These are phyloP conservation scores for Suhomyces emberorum DNA, from an alignment of 805 yeast genomes.

Conservation along the genomic window DNA sequence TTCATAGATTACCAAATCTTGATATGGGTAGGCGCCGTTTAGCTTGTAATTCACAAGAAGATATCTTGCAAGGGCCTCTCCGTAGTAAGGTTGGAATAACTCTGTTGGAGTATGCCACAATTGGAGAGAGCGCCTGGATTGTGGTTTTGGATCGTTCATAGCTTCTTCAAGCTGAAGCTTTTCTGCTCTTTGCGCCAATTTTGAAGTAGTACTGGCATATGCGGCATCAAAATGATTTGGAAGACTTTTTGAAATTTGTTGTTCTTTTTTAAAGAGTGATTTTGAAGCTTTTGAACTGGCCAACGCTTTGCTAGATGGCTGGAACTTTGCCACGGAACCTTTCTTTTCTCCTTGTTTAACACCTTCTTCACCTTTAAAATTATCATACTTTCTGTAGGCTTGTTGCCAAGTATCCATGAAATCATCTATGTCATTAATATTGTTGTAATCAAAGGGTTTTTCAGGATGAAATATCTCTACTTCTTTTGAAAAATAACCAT, in stretches of 20 bases:
- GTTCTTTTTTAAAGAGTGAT: neutral
- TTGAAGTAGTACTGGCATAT: slow-evolving; percentile 19
- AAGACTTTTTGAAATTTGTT: neutral
- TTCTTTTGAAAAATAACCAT: slow-evolving; percentile 78
- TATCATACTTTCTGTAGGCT: slow-evolving; percentile 55
- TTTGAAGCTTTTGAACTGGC: neutral
- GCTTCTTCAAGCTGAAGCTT: slow-evolving; percentile 24
- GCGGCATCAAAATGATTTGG: slow-evolving; percentile 8
- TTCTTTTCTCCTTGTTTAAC: no score
- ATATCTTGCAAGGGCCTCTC: slow-evolving; percentile 82
- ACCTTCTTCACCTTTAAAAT: neutral
- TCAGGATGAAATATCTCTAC: slow-evolving; percentile 74
- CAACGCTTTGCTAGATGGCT: neutral
- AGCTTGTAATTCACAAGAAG: slow-evolving; percentile 67
- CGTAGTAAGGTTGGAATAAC: slow-evolving; percentile 78
- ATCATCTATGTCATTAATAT: slow-evolving; percentile 60
- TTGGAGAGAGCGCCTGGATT: slow-evolving; percentile 47
- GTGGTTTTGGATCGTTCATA: slow-evolving; percentile 13
- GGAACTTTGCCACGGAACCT: neutral
- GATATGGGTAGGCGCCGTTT: slow-evolving; percentile 61
- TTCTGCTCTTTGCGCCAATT: slow-evolving; percentile 27
- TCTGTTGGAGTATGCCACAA: slow-evolving; percentile 92
- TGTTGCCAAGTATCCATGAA: slow-evolving; percentile 66
- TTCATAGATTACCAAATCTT: slow-evolving; percentile 74
- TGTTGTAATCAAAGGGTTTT: slow-evolving; percentile 59